These are phyloP conservation scores for grape (Vitis vinifera) DNA, from an alignment of 164 flowering plant species.

Conservation along the genomic window DNA sequence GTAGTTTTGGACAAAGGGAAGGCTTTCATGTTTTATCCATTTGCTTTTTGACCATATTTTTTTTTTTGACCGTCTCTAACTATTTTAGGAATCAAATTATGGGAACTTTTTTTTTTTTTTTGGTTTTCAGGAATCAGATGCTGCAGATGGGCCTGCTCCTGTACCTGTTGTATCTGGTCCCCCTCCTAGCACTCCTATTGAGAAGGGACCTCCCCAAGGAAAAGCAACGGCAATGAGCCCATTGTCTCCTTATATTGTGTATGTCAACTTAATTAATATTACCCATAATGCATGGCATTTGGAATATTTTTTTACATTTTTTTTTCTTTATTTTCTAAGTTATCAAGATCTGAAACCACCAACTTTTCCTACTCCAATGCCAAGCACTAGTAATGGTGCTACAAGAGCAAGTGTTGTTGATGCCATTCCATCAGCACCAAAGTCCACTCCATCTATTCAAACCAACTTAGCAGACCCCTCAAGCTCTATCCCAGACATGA, in stretches of 20 bases:
- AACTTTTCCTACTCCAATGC: slow-evolving; percentile 44
- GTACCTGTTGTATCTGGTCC: slow-evolving; percentile 29
- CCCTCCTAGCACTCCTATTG: slow-evolving; percentile 28
- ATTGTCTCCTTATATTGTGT: slow-evolving; percentile 70
- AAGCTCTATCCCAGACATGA: not conserved
- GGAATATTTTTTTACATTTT: not conserved
- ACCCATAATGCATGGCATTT: not conserved
- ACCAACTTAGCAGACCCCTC: not conserved
- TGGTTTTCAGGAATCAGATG: slow-evolving; percentile 39
- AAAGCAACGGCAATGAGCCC: slow-evolving; percentile 31
- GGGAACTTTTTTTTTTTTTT: slow-evolving; percentile 1
- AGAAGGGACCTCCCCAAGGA: slow-evolving; percentile 33
- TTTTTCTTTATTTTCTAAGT: slow-evolving; percentile 10
- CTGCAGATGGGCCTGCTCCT: slow-evolving; percentile 22
- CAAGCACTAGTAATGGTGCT: slow-evolving; percentile 18
- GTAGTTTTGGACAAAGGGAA: too few species aligned
- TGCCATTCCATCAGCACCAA: not conserved
- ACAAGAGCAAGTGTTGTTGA: slow-evolving; percentile 3
- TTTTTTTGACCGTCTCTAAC: too few species aligned
- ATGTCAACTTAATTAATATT: slow-evolving; percentile 21
- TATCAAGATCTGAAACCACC: slow-evolving; percentile 59
- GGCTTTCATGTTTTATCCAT: too few species aligned
- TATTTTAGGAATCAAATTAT: too few species aligned
- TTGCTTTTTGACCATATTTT: too few species aligned
- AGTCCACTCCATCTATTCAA: not conserved